Conservation (phyloP, 257 asterid species). For the Anisodus acutangulus region DNA sequence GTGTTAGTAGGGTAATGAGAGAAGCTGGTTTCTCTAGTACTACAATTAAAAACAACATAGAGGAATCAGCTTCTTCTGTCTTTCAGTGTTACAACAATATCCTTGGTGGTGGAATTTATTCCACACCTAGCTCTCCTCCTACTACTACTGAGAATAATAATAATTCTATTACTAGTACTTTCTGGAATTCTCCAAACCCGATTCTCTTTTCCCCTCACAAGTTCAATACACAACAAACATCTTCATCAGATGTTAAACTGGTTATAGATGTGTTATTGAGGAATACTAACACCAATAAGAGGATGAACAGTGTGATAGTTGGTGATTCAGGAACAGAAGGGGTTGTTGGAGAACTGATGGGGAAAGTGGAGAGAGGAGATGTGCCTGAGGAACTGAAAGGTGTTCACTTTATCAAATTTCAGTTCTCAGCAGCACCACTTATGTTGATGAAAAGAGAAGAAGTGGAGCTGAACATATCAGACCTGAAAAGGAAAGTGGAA, state of each 20-base stretch:
- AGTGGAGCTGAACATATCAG: constrained; percentile 60
- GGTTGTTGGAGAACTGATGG: constrained; percentile 49
- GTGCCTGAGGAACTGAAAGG: constrained; percentile 59
- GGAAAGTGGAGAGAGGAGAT: constrained; percentile 54
- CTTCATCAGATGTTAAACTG: constrained; percentile 40
- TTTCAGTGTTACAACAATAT: constrained; percentile 55
- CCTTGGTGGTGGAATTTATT: constrained; percentile 73
- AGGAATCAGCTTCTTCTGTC: constrained; percentile 50
- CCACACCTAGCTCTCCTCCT: constrained; percentile 77
- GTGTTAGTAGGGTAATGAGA: constrained; percentile 83
- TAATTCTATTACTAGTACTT: constrained; percentile 29
- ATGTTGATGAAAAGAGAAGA: constrained; percentile 68
- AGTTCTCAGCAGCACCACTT: constrained; percentile 62
- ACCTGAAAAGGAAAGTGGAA: constrained; percentile 69
- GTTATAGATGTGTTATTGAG: constrained; percentile 49
- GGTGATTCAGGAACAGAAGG: constrained; percentile 57
- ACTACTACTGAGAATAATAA: constrained; percentile 6
- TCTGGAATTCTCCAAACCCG: constrained; percentile 46
- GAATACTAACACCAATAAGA: constrained; percentile 28
- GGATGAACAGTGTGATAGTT: constrained; percentile 55
- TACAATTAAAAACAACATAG: constrained; percentile 57
- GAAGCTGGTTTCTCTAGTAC: constrained; percentile 86
- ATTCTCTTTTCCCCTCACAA: constrained; percentile 49
- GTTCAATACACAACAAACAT: constrained; percentile 6
- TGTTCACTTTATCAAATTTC: constrained; percentile 55